Evolutionary conservation across 257 asterid genomes (phyloP).

Genomic region (Solanum sejunctum): DNA sequence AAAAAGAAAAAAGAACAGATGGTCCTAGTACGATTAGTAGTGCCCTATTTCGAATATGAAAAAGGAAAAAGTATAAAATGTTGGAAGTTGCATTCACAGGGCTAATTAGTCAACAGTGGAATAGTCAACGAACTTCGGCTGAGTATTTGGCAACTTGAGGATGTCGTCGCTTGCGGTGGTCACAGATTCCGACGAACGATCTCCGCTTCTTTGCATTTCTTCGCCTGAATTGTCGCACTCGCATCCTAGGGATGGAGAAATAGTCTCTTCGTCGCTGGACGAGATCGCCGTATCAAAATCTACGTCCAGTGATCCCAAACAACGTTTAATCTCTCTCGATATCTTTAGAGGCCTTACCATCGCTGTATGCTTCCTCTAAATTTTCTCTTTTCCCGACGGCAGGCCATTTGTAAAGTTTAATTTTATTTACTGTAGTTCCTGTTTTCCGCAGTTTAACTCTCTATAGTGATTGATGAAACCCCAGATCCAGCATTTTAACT

Average conservation of each 20-base stretch:
- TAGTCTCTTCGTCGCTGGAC: conserved; percentile 1
- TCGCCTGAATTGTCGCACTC: conserved; percentile 9
- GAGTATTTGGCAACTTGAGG: background rate
- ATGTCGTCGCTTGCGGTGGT: conserved; percentile 53
- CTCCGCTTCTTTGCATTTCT: conserved; percentile 46
- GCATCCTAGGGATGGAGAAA: conserved; percentile 10
- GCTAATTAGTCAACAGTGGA: background rate
- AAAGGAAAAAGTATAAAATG: background rate
- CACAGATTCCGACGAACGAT: conserved; percentile 27
- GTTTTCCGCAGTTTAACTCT: background rate
- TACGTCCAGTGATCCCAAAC: conserved; percentile 27
- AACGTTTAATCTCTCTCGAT: conserved; percentile 76
- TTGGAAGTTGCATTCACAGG: background rate
- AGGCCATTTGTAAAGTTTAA: background rate
- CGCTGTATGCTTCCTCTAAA: conserved; percentile 30
- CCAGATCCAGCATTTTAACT: background rate
- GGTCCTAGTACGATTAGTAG: no score
- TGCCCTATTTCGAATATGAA: no score
- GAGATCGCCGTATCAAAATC: conserved; percentile 16
- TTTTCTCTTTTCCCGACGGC: background rate
- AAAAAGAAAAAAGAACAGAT: no score
- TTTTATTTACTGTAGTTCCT: background rate
- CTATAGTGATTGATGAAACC: background rate
- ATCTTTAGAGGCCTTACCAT: conserved; percentile 91
- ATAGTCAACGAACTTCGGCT: background rate